phyloP scores from a whole-genome alignment of 805 yeast species.

The Pichia scutulata region DNA sequence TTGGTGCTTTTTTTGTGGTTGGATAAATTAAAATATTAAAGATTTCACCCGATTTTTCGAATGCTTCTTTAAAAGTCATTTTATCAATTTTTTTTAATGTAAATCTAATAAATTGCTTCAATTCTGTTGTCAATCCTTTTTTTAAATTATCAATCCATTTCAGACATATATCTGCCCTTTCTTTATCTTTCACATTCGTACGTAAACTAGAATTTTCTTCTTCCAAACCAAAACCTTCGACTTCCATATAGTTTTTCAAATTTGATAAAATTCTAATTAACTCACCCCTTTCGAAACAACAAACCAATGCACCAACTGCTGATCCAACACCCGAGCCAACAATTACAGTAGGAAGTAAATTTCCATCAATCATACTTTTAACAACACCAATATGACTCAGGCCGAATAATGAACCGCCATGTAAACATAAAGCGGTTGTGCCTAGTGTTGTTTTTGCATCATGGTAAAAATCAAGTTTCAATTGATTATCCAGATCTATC shows the following conservation, averaged over 20 bases:
- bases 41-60: slow-evolving; percentile 65
- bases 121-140: slow-evolving; percentile 80
- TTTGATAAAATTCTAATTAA: slow-evolving; percentile 36
- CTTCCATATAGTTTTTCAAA: slow-evolving; percentile 25
- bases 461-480: slow-evolving; percentile 68
- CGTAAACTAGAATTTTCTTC: slow-evolving; percentile 34
- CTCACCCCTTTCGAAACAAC: slow-evolving; percentile 64
- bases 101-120: slow-evolving; percentile 67
- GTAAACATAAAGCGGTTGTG: slow-evolving; percentile 79
- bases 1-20: slow-evolving; percentile 59
- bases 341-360: slow-evolving; percentile 73
- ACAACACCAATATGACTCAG: slow-evolving; percentile 91
- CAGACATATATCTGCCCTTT: not conserved
- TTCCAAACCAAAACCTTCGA: slow-evolving; percentile 31
- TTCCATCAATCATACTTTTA: slow-evolving; percentile 67
- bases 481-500: slow-evolving; percentile 33
- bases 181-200: slow-evolving; percentile 19
- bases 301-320: slow-evolving; percentile 78
- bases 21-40: slow-evolving; percentile 85
- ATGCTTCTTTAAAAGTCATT: slow-evolving; percentile 91
- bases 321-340: slow-evolving; percentile 95
- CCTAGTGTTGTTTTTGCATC: slow-evolving; percentile 86
- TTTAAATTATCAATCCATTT: slow-evolving; percentile 12
- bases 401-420: slow-evolving; percentile 94
- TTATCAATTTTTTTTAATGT: slow-evolving; percentile 72